phyloP scores from a whole-genome alignment of 345 rosid species.

The Salix suchowensis region DNA sequence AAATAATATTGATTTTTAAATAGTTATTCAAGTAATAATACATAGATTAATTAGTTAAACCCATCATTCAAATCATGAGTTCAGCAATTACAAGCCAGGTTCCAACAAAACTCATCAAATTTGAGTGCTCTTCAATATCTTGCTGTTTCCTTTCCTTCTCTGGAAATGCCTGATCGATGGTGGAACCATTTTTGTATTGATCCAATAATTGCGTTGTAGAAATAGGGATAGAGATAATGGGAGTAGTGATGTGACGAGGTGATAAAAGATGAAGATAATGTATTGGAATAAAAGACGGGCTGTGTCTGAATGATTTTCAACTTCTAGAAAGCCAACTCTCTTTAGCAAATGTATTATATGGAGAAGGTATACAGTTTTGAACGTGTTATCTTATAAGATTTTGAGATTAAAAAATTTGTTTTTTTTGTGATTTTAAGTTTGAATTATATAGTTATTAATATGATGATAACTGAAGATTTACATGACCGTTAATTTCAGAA shows the following conservation, averaged over 20 bases:
- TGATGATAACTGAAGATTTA: accelerated
- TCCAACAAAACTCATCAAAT: too few relatives aligned
- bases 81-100: too few relatives aligned
- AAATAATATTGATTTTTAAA: too few relatives aligned
- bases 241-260: conserved; percentile 8
- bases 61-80: too few relatives aligned
- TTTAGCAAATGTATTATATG: not conserved
- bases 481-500: accelerated
- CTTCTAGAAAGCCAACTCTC: conserved; percentile 23
- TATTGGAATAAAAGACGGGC: conserved; percentile 5
- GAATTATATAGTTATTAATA: accelerated
- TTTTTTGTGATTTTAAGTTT: too few relatives aligned
- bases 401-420: too few relatives aligned
- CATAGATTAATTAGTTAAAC: too few relatives aligned
- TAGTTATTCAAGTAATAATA: too few relatives aligned
- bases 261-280: conserved; percentile 25
- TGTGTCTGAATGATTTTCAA: not conserved
- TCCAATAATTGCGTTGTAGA: conserved; percentile 29
- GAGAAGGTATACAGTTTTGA: not conserved
- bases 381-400: too few relatives aligned
- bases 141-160: not conserved
- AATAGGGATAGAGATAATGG: conserved; percentile 17
- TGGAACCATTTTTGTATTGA: conserved; percentile 16
- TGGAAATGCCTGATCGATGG: not conserved
- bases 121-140: not conserved